Percentiles rank a stretch among this genome's conserved stretches.
Evolutionary conservation across 176 grass and related monocot species (phyloP).

Genomic region (Oryza australiensis): DNA sequence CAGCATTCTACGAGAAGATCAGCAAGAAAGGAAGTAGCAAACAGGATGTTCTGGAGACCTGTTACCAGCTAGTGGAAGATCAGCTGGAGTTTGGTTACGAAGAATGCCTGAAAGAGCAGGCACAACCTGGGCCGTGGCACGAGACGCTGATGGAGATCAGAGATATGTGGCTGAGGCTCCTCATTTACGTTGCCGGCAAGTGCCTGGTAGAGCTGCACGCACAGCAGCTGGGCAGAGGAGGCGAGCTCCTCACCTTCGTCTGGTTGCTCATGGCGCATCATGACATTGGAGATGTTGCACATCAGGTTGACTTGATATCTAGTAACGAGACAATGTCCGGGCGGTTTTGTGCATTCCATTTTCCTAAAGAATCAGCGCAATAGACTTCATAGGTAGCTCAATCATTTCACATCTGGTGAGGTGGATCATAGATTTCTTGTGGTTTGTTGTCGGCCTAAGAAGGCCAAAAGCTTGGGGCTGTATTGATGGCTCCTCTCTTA

Average conservation of each 20-base stretch:
- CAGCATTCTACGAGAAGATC: not conserved
- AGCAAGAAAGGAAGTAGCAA: not conserved
- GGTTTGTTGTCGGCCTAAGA: too few species aligned
- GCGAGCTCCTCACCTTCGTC: conserved; percentile 22
- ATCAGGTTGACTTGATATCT: conserved; percentile 1
- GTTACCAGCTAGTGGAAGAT: conserved; percentile 6
- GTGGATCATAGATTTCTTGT: too few species aligned
- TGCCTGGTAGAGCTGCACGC: not conserved
- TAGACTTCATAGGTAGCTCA: not conserved
- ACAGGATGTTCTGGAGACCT: not conserved
- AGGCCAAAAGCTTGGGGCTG: too few species aligned
- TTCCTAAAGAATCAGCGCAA: not conserved
- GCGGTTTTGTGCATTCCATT: conserved; percentile 2
- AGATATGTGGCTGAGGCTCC: conserved; percentile 31
- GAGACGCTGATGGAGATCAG: conserved; percentile 14
- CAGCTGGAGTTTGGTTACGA: conserved; percentile 15
- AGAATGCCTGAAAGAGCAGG: conserved; percentile 25
- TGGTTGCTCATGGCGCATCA: conserved; percentile 8
- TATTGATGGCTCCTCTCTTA: too few species aligned
- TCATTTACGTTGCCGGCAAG: not conserved
- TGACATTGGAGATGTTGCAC: not conserved
- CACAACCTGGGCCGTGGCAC: not conserved
- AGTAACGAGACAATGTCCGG: not conserved
- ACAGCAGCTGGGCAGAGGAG: conserved; percentile 9
- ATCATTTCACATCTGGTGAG: too few species aligned